Conservation (phyloP, 1,284 basidiomycete genomes). For the Ganoderma meredithae region DNA sequence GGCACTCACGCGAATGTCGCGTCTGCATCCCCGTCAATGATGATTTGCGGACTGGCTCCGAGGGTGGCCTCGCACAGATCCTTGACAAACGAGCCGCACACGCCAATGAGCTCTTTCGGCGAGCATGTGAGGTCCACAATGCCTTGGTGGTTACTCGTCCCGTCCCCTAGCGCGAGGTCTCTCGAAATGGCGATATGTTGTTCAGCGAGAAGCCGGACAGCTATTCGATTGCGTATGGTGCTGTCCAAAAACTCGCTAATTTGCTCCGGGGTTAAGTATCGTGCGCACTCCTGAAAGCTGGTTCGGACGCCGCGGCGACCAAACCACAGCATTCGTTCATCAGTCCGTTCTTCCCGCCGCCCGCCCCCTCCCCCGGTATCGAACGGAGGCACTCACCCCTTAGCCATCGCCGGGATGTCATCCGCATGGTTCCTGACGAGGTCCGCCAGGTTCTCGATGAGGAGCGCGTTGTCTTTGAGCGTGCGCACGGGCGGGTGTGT, state of each 20-base stretch:
- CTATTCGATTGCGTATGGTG: slow-evolving; percentile 87
- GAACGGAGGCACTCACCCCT: slow-evolving; percentile 64
- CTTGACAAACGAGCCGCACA: slow-evolving; percentile 83
- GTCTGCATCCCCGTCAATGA: slow-evolving; percentile 73
- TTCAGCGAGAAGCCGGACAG: slow-evolving; percentile 89
- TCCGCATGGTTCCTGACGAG: slow-evolving; percentile 84
- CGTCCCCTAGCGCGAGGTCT: slow-evolving; percentile 52
- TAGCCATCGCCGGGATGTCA: slow-evolving; percentile 90
- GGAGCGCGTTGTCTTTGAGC: slow-evolving; percentile 74
- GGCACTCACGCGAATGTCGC: slow-evolving; percentile 79
- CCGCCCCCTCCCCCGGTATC: not conserved
- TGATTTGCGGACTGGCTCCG: slow-evolving; percentile 71
- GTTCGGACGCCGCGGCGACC: not conserved
- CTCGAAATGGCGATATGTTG: slow-evolving; percentile 88
- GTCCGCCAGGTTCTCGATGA: slow-evolving; percentile 71
- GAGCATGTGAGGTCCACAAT: slow-evolving; percentile 77
- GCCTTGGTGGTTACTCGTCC: slow-evolving; percentile 55
- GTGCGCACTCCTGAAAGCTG: slow-evolving; percentile 87
- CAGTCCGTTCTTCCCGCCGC: too few species aligned
- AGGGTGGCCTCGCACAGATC: slow-evolving; percentile 90
- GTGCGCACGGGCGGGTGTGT: slow-evolving; percentile 72
- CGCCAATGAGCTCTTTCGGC: slow-evolving; percentile 73
- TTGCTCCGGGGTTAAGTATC: slow-evolving; percentile 82
- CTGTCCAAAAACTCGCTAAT: slow-evolving; percentile 85
- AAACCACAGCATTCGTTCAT: not conserved